phyloP scores from a whole-genome alignment of 2,329 filamentous ascomycete species.

The Pseudopyrenochaeta lycopersici region DNA sequence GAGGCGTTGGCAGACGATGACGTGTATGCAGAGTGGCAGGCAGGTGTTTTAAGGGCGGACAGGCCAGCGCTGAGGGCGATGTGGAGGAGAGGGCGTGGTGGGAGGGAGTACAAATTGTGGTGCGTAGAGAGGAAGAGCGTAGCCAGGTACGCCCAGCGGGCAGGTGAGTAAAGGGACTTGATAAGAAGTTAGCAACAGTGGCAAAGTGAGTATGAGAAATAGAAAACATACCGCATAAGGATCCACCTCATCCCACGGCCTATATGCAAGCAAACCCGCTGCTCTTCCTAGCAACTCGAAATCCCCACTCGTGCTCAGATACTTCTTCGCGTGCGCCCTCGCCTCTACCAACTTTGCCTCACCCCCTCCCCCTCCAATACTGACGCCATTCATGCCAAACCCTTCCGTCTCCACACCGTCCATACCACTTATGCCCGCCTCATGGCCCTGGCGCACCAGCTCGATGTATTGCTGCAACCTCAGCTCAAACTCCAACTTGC shows the following conservation, averaged over 20 bases:
- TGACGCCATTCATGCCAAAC: constrained; percentile 71
- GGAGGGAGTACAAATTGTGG: constrained; percentile 84
- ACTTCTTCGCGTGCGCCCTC: constrained; percentile 81
- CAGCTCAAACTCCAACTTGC: constrained; percentile 90
- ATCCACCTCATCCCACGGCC: constrained; percentile 66
- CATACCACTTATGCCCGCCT: constrained; percentile 34
- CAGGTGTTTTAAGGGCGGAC: constrained; percentile 93
- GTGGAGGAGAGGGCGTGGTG: constrained; percentile 83
- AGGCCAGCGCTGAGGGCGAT: constrained; percentile 90
- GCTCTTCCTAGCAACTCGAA: constrained; percentile 76
- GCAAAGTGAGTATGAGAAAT: background rate
- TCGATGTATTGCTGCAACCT: constrained; percentile 96
- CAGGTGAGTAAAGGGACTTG: constrained; percentile 75
- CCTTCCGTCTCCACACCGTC: constrained; percentile 31
- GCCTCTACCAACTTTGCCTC: constrained; percentile 75
- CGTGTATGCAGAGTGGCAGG: constrained; percentile 78
- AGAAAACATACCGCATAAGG: constrained; percentile 64
- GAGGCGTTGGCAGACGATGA: constrained; percentile 63
- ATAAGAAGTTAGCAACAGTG: constrained; percentile 18
- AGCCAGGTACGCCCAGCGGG: constrained; percentile 80
- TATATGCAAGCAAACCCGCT: constrained; percentile 81
- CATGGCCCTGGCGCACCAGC: constrained; percentile 71
- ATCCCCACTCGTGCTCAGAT: constrained; percentile 75
- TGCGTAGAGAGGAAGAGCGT: constrained; percentile 85
- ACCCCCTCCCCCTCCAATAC: constrained; percentile 45